Base-by-base conservation (phyloP, 768 basidiomycete genomes). In the Calocera viscosa region DNA sequence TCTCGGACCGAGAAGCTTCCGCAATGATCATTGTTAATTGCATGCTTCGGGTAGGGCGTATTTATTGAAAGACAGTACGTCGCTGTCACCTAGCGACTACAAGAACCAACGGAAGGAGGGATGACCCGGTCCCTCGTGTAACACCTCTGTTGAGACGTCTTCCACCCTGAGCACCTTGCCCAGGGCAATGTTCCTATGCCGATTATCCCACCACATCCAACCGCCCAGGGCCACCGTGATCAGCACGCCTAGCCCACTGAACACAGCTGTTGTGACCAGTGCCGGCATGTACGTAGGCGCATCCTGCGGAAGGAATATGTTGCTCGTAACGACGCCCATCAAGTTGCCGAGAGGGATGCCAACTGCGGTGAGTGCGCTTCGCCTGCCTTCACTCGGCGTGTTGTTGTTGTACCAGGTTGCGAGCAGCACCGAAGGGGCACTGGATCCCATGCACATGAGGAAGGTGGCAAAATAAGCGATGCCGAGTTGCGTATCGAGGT, bases 381-480 rank as follows among this genome's bases (percentile, higher is more conserved):
- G 76, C 39, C 79, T 73, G 19, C 78, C 80, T 73, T 83, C 82
- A 32, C 76, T 77, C 10, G 81, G 80, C 0, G 81, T 81, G 68
- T 82, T 82, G 70, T 82, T 82, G 26, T 80, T 78, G 69, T 80
- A 79, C 79, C 79, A 78, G 60, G 32, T 71, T 49, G 17, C 53
- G 10, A 60, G 53, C 68, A 69, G 14, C 67, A 69, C 2, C 69
- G 71, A 19, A 68, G 68, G 22, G 11, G 63, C 12, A 69, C 79
- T 65, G 72, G 53, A 60, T 12, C 53, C 82, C 72, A 79, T 79
- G 16, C 80, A 81, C 49, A 84, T 72, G 64, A 84, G 69, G 75
- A 84, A 84, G 67, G 80, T 81, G 14, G 83, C 82, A 71, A 84
- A 83, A 72, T 83, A 84, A 24, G 81, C 82, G 17, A 80, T 76